phyloP scores from a whole-genome alignment of 1,284 basidiomycete genomes.

The Melampsora americana region DNA sequence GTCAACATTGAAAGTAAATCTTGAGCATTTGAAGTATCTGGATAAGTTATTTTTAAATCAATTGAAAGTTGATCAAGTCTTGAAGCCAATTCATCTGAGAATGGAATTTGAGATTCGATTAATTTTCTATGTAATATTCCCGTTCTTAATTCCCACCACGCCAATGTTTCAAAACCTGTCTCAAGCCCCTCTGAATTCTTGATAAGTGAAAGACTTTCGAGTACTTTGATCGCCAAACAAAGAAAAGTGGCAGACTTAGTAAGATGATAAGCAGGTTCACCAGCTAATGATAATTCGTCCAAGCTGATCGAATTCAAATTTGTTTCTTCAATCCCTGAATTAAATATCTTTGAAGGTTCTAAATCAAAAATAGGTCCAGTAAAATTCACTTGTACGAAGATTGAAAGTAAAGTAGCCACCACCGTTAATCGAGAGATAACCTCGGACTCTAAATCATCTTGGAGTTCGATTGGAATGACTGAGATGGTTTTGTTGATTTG shows the following conservation, averaged over 20 bases:
- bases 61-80: slow-evolving; percentile 58
- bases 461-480: neutral
- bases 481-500: neutral
- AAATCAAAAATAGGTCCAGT: slow-evolving; percentile 76
- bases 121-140: slow-evolving; percentile 74
- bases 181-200: slow-evolving; percentile 51
- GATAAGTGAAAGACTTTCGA: slow-evolving; percentile 53
- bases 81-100: slow-evolving; percentile 5
- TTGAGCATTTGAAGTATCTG: neutral
- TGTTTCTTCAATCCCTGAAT: slow-evolving; percentile 58
- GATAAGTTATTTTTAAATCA: slow-evolving; percentile 51
- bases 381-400: slow-evolving; percentile 90
- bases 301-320: slow-evolving; percentile 65
- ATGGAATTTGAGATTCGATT: slow-evolving; percentile 73
- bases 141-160: slow-evolving; percentile 71
- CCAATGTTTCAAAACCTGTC: neutral
- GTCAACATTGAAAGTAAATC: slow-evolving; percentile 33
- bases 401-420: slow-evolving; percentile 23
- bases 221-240: slow-evolving; percentile 69
- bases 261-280: slow-evolving; percentile 96
- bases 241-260: slow-evolving; percentile 68
- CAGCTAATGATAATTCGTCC: slow-evolving; percentile 73
- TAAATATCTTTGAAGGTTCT: slow-evolving; percentile 52
- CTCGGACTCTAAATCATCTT: neutral
- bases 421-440: neutral